Evolutionary conservation across 306 rosid species (phyloP).

Genomic region (Nissolia schottii): DNA sequence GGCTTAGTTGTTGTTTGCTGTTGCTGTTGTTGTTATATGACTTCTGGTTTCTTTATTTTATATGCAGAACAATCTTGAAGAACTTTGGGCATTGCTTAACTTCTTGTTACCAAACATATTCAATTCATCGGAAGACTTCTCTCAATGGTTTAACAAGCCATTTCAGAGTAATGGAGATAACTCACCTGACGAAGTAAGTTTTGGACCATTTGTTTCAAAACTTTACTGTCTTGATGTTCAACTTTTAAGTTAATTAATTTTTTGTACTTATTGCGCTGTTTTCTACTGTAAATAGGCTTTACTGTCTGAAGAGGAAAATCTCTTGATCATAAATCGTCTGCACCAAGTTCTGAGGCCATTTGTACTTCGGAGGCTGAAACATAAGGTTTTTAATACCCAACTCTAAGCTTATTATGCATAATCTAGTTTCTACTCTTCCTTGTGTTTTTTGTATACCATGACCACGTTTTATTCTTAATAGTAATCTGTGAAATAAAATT

Average conservation of each 20-base stretch:
- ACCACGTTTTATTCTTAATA: conserved; percentile 6
- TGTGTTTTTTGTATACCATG: conserved; percentile 3
- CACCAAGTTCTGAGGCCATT: conserved; percentile 99
- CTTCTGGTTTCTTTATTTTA: conserved; percentile 18
- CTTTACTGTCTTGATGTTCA: not conserved
- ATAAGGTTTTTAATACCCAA: conserved; percentile 60
- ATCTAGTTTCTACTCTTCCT: conserved; percentile 15
- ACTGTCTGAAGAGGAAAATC: conserved; percentile 98
- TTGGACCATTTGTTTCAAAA: conserved; percentile 5
- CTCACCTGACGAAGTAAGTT: conserved; percentile 80
- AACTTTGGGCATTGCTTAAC: conserved; percentile 94
- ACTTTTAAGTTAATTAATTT: conserved; percentile 8
- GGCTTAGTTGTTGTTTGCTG: too few species aligned
- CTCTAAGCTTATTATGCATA: conserved; percentile 1
- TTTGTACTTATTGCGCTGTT: conserved; percentile 14
- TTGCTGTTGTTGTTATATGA: conserved; percentile 19
- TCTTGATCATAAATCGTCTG: conserved; percentile 94
- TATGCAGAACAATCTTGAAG: conserved; percentile 95
- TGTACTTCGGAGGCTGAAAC: conserved; percentile 97
- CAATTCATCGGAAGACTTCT: conserved; percentile 93
- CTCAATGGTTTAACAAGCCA: conserved; percentile 99
- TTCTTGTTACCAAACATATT: conserved; percentile 96
- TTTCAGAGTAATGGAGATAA: conserved; percentile 91
- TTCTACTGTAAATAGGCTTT: conserved; percentile 58
- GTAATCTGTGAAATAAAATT: not conserved